Conservation (phyloP, 2,329 filamentous ascomycete genomes). For the Escovopsis weberi region DNA sequence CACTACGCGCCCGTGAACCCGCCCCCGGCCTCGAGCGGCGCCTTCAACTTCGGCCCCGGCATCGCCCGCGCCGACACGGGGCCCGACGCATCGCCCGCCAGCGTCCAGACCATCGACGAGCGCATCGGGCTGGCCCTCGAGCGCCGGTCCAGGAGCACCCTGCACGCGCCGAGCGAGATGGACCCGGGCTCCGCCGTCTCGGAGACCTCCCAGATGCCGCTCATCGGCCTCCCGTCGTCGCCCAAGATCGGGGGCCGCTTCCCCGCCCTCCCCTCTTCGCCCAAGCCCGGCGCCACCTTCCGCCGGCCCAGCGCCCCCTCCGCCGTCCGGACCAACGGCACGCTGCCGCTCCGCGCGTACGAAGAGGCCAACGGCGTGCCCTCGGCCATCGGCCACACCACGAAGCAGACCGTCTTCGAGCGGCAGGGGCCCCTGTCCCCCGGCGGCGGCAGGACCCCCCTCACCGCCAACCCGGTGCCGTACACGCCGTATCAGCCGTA, state of each 20-base stretch:
- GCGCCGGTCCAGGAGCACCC: conserved; percentile 23
- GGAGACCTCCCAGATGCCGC: conserved; percentile 33
- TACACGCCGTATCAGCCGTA: conserved; percentile 72
- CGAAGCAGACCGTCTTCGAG: conserved; percentile 53
- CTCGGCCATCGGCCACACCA: conserved; percentile 29
- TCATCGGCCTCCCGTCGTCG: conserved; percentile 36
- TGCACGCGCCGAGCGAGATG: conserved; percentile 24
- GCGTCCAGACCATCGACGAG: conserved; percentile 38
- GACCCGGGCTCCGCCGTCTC: conserved; percentile 39
- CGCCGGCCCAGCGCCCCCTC: conserved; percentile 34
- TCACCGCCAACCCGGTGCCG: conserved; percentile 46
- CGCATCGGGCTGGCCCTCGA: conserved; percentile 30
- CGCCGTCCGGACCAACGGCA: conserved; percentile 41
- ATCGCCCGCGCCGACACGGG: conserved; percentile 12
- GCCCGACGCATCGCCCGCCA: conserved; percentile 25
- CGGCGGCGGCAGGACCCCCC: conserved; percentile 44
- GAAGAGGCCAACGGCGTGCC: conserved; percentile 42
- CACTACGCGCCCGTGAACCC: conserved; percentile 43
- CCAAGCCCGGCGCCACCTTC: conserved; percentile 36
- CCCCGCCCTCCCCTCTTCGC: conserved; percentile 31
- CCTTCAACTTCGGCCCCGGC: conserved; percentile 15
- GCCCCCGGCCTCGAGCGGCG: conserved; percentile 32
- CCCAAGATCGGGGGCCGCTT: conserved; percentile 21
- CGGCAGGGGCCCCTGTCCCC: conserved; percentile 40
- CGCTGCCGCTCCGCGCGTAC: conserved; percentile 46